These are phyloP conservation scores for Thielaviopsis populi DNA, from an alignment of 2,329 filamentous ascomycete species.

Conservation along the genomic window DNA sequence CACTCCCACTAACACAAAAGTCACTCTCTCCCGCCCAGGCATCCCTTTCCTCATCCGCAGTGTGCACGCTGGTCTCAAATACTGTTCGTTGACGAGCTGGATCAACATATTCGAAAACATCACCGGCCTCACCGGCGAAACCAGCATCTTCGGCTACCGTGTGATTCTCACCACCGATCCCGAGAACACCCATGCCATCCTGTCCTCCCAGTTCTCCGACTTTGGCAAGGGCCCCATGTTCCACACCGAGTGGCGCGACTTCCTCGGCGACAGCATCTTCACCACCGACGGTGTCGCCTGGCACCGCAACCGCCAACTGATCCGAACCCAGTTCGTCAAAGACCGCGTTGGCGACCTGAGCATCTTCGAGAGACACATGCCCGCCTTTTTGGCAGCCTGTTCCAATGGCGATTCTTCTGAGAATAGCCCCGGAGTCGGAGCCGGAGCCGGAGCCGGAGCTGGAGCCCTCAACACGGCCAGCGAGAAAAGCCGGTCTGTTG, in stretches of 20 bases:
- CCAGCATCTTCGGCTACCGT: conserved; percentile 38
- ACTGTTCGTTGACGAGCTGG: conserved; percentile 51
- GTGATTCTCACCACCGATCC: conserved; percentile 64
- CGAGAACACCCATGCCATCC: conserved; percentile 79
- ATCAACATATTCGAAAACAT: conserved; percentile 31
- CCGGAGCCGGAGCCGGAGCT: too few species aligned
- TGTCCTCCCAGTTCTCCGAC: conserved; percentile 73
- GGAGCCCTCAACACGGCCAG: conserved; percentile 40
- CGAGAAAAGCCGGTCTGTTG: conserved; percentile 26
- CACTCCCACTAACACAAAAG: background rate
- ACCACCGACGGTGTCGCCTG: conserved; percentile 65
- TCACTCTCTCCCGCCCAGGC: conserved; percentile 26
- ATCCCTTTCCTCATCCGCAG: conserved; percentile 48
- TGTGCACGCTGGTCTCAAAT: conserved; percentile 34
- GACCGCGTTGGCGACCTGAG: conserved; percentile 71
- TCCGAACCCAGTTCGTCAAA: conserved; percentile 75
- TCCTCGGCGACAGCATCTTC: conserved; percentile 63
- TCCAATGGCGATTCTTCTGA: conserved; percentile 39
- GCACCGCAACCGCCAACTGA: conserved; percentile 66
- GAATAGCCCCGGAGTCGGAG: conserved; percentile 50
- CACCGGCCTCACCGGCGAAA: conserved; percentile 44
- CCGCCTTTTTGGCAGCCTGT: conserved; percentile 7
- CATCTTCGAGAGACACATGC: conserved; percentile 63
- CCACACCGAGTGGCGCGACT: conserved; percentile 59
- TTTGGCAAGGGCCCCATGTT: conserved; percentile 71